These are phyloP conservation scores for Sicyos baderoa DNA, from an alignment of 306 rosid genomes.

Conservation along the genomic window DNA sequence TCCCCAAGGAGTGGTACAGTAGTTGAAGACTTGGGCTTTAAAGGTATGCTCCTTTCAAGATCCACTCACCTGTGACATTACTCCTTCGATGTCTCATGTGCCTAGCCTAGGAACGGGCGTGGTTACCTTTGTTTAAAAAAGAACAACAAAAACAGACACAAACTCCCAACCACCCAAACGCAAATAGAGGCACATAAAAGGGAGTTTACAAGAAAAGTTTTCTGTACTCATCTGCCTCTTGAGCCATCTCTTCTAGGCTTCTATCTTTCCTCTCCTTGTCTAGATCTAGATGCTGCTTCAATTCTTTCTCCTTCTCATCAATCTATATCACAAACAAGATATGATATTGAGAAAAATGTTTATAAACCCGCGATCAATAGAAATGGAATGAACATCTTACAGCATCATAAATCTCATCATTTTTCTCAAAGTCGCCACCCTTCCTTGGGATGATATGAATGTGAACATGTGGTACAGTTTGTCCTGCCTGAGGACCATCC, in stretches of 20 bases:
- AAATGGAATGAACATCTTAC: constrained; percentile 33
- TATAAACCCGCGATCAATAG: neutral
- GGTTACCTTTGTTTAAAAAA: no score
- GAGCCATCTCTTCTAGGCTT: constrained; percentile 58
- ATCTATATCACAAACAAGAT: constrained; percentile 36
- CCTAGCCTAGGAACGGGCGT: no score
- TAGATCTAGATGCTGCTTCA: constrained; percentile 66
- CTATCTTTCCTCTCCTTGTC: constrained; percentile 80
- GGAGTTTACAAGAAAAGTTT: constrained; percentile 43
- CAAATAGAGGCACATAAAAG: neutral
- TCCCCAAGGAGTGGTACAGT: no score
- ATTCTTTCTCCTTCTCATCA: constrained; percentile 71
- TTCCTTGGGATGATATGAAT: constrained; percentile 69
- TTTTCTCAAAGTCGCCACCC: constrained; percentile 74
- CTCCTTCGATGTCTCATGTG: no score
- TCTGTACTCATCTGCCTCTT: constrained; percentile 78
- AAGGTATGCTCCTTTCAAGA: no score
- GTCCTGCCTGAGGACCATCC: constrained; percentile 97
- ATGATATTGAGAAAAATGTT: no score
- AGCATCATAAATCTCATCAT: constrained; percentile 79
- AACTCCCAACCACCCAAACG: no score
- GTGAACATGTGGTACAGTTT: constrained; percentile 87
- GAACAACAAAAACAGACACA: no score
- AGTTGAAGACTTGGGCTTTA: no score
- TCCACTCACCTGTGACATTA: no score